phyloP scores from a whole-genome alignment of 805 yeast genomes.

The Ogataea zsoltii region DNA sequence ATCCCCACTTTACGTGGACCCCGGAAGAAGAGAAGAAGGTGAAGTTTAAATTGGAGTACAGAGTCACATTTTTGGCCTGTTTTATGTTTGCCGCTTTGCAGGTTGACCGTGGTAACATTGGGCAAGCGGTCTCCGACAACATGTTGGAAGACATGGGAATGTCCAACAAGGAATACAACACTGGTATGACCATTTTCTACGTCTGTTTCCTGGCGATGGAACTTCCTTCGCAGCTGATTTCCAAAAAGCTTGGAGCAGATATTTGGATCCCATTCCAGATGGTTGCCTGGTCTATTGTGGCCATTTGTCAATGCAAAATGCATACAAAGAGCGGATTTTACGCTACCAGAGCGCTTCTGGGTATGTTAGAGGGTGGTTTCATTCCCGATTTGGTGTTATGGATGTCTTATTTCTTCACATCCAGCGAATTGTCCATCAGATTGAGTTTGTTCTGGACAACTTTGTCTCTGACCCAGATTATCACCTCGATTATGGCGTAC shows the following conservation, averaged over 20 bases:
- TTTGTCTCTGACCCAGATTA: slow-evolving; percentile 46
- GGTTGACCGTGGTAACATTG: slow-evolving; percentile 57
- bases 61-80: slow-evolving; percentile 59
- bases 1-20: slow-evolving; percentile 60
- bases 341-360: slow-evolving; percentile 52
- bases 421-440: slow-evolving; percentile 57
- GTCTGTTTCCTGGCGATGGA: slow-evolving; percentile 57
- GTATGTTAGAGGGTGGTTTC: slow-evolving; percentile 67
- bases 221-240: slow-evolving; percentile 63
- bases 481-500: slow-evolving; percentile 46
- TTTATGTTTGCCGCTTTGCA: slow-evolving; percentile 60
- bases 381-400: slow-evolving; percentile 65
- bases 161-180: slow-evolving; percentile 59
- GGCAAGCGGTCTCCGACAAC: slow-evolving; percentile 57
- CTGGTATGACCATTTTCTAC: slow-evolving; percentile 56
- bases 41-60: slow-evolving; percentile 52
- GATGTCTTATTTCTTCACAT: slow-evolving; percentile 66
- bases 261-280: slow-evolving; percentile 62
- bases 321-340: slow-evolving; percentile 43
- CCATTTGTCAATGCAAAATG: slow-evolving; percentile 51
- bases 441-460: slow-evolving; percentile 63
- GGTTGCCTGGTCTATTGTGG: slow-evolving; percentile 55
- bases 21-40: slow-evolving; percentile 50
- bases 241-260: slow-evolving; percentile 66
- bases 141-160: slow-evolving; percentile 51